These are phyloP conservation scores for Candida glaebosa DNA, from an alignment of 805 yeast species.

Conservation along the genomic window DNA sequence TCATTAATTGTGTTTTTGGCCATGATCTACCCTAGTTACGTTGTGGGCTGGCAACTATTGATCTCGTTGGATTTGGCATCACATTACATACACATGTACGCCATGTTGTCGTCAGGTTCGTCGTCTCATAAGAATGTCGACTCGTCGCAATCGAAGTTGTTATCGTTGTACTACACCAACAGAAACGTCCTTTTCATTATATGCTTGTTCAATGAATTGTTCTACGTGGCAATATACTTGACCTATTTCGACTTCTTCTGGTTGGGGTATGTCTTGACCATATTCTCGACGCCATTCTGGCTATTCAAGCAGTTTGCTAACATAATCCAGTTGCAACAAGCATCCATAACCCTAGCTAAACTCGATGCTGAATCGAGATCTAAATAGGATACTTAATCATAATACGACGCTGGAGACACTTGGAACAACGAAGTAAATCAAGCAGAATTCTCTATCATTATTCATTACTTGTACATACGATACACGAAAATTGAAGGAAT, in stretches of 20 bases:
- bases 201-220: constrained; percentile 90
- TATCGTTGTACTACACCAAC: constrained; percentile 84
- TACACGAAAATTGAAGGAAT: too few species aligned
- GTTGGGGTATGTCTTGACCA: constrained; percentile 56
- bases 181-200: constrained; percentile 78
- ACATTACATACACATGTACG: constrained; percentile 98
- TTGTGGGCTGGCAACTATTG: constrained; percentile 74
- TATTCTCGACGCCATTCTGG: constrained; percentile 80
- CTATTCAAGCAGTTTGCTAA: constrained; percentile 86
- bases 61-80: constrained; percentile 85
- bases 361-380: constrained; percentile 52
- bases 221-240: constrained; percentile 85
- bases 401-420: too few species aligned
- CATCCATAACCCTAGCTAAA: constrained; percentile 76
- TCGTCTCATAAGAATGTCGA: constrained; percentile 80
- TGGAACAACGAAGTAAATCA: too few species aligned
- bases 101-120: constrained; percentile 77
- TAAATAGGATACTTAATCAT: background rate
- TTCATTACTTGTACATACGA: background rate
- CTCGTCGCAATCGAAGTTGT: constrained; percentile 63
- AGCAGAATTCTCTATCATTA: too few species aligned
- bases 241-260: constrained; percentile 61
- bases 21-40: constrained; percentile 69
- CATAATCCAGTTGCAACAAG: constrained; percentile 81
- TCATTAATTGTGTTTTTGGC: constrained; percentile 86